Conservation (phyloP, 768 basidiomycete genomes). For the Psilocybe cubensis region DNA sequence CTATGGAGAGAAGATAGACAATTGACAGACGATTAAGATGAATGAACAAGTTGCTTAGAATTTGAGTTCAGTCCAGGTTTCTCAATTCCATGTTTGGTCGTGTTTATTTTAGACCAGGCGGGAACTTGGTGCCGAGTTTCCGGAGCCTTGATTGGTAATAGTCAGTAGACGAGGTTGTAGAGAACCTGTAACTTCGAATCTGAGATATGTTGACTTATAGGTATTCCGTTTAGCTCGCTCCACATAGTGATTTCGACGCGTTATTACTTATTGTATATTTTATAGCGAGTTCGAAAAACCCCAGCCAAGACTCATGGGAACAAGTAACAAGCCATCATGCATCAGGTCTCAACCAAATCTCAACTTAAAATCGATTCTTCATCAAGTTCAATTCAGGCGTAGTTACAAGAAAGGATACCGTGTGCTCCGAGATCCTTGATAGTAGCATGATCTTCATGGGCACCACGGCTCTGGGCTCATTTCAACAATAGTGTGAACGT, state of each 20-base stretch:
- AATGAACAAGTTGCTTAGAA: background rate
- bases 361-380: background rate
- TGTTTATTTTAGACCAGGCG: background rate
- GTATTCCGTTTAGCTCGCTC: too few relatives aligned
- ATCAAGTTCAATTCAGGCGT: too few relatives aligned
- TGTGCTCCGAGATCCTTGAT: slow-evolving; percentile 3
- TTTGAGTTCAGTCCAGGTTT: background rate
- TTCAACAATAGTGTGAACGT: background rate
- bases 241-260: too few relatives aligned
- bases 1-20: background rate
- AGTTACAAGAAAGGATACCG: background rate
- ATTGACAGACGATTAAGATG: background rate
- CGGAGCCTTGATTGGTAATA: background rate
- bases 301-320: too few relatives aligned
- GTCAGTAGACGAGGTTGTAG: too few relatives aligned
- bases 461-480: background rate
- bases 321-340: too few relatives aligned
- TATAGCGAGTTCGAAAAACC: too few relatives aligned
- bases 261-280: too few relatives aligned
- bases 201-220: too few relatives aligned
- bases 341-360: background rate
- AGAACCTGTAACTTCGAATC: too few relatives aligned
- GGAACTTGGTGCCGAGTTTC: background rate
- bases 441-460: background rate
- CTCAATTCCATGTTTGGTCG: background rate